These are phyloP conservation scores for Cyberlindnera mississippiensis DNA, from an alignment of 805 yeast genomes.

Conservation along the genomic window DNA sequence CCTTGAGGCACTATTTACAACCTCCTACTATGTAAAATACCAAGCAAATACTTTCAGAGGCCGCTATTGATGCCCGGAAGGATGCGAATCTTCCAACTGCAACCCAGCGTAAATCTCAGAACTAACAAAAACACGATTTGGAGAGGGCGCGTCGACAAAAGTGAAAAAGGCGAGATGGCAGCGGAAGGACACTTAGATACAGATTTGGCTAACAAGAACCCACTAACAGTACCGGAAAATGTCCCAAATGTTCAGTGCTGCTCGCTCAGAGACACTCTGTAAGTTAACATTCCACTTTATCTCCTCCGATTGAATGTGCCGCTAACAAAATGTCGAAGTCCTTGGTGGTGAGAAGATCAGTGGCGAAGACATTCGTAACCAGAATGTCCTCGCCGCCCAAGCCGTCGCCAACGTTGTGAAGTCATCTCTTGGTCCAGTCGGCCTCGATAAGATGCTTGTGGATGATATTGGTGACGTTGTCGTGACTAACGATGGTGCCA, in stretches of 20 bases:
- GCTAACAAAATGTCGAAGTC: slow-evolving; percentile 33
- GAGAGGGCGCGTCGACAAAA: slow-evolving; percentile 1
- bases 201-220: neutral
- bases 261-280: slow-evolving; percentile 87
- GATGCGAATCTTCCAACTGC: too few relatives aligned
- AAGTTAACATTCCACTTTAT: slow-evolving; percentile 24
- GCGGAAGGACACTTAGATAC: slow-evolving; percentile 1
- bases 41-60: too few relatives aligned
- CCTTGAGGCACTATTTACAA: too few relatives aligned
- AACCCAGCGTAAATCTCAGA: slow-evolving; percentile 15
- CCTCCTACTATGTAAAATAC: too few relatives aligned
- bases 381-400: slow-evolving; percentile 94
- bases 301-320: neutral
- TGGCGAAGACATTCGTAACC: slow-evolving; percentile 95
- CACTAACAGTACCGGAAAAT: slow-evolving; percentile 24
- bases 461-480: slow-evolving; percentile 99
- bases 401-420: slow-evolving; percentile 98
- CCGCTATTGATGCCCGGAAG: too few relatives aligned
- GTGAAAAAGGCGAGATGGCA: slow-evolving; percentile 3
- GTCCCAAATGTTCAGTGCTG: slow-evolving; percentile 67
- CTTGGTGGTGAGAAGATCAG: slow-evolving; percentile 94
- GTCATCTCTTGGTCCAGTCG: slow-evolving; percentile 96
- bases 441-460: slow-evolving; percentile 96
- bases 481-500: slow-evolving; percentile 98
- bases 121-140: slow-evolving; percentile 11